Percentiles rank a stretch among this genome's conserved stretches.
Conservation (phyloP, 2,329 filamentous ascomycete genomes). For the Pseudogymnoascus sp. region DNA sequence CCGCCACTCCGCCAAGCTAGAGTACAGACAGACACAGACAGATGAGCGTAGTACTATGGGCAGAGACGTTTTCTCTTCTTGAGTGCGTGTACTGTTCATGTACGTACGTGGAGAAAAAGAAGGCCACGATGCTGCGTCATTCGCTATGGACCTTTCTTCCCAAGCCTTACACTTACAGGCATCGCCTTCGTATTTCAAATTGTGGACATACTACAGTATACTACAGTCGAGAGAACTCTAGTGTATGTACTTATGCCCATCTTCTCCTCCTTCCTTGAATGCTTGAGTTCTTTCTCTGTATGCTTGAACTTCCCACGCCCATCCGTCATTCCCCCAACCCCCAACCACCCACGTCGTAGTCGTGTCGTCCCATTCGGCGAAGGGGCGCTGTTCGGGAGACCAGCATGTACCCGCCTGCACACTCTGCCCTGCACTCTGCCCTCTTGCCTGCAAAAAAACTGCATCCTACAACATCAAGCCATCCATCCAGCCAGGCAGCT, state of each 20-base stretch:
- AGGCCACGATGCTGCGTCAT: neutral
- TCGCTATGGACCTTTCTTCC: neutral
- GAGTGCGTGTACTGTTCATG: neutral
- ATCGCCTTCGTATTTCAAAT: neutral
- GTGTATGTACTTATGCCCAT: neutral
- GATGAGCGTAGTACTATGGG: neutral
- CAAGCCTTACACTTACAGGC: neutral
- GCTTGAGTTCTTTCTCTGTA: neutral
- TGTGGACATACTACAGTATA: too few species aligned
- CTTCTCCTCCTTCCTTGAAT: neutral
- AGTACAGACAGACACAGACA: neutral
- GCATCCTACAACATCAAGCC: neutral
- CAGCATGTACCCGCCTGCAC: neutral
- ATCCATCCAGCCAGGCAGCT: neutral
- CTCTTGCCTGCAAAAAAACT: neutral
- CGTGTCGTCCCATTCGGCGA: neutral
- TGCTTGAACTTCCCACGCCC: neutral
- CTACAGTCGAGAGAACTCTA: neutral
- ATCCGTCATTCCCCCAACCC: neutral
- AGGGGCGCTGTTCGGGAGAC: neutral
- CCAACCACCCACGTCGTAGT: neutral
- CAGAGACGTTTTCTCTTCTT: neutral
- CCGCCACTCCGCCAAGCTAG: neutral
- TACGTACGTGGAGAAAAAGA: neutral
- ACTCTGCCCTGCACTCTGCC: neutral